Conservation (phyloP, 2,329 filamentous ascomycete genomes). For the Xylariaceae sp. region DNA sequence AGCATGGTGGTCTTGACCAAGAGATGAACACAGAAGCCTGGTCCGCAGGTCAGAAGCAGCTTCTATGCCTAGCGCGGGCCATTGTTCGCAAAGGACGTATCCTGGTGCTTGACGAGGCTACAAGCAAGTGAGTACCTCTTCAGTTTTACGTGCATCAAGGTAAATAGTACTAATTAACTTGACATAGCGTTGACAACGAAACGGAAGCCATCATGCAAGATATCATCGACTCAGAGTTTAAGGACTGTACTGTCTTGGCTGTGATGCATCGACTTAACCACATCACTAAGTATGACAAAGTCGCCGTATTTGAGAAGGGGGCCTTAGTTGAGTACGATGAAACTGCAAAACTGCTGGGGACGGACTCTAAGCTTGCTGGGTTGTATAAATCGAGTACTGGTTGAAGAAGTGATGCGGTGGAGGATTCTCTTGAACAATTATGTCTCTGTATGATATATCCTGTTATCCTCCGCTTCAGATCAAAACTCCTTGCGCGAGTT, state of each 20-base stretch:
- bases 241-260: slow-evolving; percentile 15
- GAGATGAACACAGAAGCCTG: slow-evolving; percentile 4
- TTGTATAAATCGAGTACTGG: background rate
- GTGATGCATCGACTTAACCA: slow-evolving; percentile 17
- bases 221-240: slow-evolving; percentile 18
- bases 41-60: slow-evolving; percentile 13
- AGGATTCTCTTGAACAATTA: background rate
- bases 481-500: too few species aligned
- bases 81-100: slow-evolving; percentile 14
- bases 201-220: slow-evolving; percentile 20
- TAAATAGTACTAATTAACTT: background rate
- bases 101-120: slow-evolving; percentile 19
- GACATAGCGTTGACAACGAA: slow-evolving; percentile 14
- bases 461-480: background rate
- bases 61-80: slow-evolving; percentile 16
- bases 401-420: background rate
- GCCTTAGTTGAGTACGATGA: slow-evolving; percentile 11
- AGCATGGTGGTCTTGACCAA: slow-evolving; percentile 6
- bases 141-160: slow-evolving; percentile 5
- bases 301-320: slow-evolving; percentile 14
- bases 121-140: slow-evolving; percentile 13
- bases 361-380: slow-evolving; percentile 6
- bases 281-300: slow-evolving; percentile 13
- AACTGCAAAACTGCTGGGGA: slow-evolving; percentile 10
- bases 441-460: background rate